Evolutionary conservation across 176 grass and related monocot genomes (phyloP), one percentile per base, ranked within the genome.

Genomic region (Cenchrus americanus): DNA sequence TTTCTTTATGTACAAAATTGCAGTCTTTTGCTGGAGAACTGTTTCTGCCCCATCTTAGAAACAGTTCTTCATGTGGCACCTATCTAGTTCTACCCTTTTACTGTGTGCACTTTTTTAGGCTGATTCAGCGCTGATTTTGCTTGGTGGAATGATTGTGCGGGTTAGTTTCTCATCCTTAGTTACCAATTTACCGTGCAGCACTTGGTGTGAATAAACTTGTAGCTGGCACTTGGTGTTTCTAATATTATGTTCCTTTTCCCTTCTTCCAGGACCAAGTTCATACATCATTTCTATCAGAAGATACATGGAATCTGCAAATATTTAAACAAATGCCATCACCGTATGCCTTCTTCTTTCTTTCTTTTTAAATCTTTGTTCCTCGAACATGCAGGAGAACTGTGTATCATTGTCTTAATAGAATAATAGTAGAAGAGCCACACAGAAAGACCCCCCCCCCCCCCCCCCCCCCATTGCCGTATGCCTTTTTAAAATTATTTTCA

Each of bases 251-350:
- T 48, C 64, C 68, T 75, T 84, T 80, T 85, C 37, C 3, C 67
- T 92, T 94, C 44, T 85, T 87, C 86, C 86, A 97, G 95, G 92
- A 93, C 50, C 95, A 91, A 94, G 84, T 94, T 58, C 84, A 69
- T 94, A 73, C 77, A 62, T 75, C 86, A 86, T 66, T 93, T 73
- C 76, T 98, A 43, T 88, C 92, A 52, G 92, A 88, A 90, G 95
- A 98, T 88, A 80, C 88, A 50, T 98, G 95, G 95, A 89, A 94
- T 41, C 76, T 98, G 76, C 91, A 92, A 85, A 94, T 85, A 70
- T 98, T 98, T 91, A 98, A 94, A 78, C 75, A 88, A 75, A 86
- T 86, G 34, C 88, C 90, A 87, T 93, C 92, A 59, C 37, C 74
- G 92, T 89, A 89, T 71, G 87, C 85, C 82, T 81, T 83, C 69